Evolutionary conservation across 164 flowering plant species (phyloP).

Genomic region (Akebia trifoliata): DNA sequence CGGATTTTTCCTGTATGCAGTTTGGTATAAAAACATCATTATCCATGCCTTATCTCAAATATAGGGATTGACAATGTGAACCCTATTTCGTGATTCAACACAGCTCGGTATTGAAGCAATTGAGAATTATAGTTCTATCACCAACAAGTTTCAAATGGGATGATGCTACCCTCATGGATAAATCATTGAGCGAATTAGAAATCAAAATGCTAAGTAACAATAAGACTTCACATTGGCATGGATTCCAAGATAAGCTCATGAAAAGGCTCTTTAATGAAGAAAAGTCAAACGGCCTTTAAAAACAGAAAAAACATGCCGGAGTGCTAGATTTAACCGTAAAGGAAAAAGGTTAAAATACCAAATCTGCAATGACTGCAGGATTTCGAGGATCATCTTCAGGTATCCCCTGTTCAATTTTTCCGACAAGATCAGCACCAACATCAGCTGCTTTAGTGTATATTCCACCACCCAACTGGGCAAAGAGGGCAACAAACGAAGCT

Average conservation of each 20-base stretch:
- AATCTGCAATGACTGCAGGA: conserved; percentile 99
- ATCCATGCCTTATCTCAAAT: too few relatives aligned
- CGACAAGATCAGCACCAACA: conserved; percentile 99
- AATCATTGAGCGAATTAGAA: too few relatives aligned
- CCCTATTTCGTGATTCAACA: too few relatives aligned
- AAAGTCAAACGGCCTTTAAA: neutral
- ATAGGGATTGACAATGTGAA: too few relatives aligned
- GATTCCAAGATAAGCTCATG: conserved; percentile 1
- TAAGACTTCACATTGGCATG: too few relatives aligned
- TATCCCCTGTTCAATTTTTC: conserved; percentile 98
- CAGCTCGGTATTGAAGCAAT: too few relatives aligned
- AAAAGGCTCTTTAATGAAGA: neutral
- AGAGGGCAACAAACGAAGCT: conserved; percentile 98
- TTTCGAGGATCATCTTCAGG: conserved; percentile 99
- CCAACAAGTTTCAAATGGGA: too few relatives aligned
- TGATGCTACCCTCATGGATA: too few relatives aligned
- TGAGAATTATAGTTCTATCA: too few relatives aligned
- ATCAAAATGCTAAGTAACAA: neutral
- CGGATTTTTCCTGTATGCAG: neutral
- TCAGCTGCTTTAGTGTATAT: conserved; percentile 99
- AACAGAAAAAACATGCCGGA: too few relatives aligned
- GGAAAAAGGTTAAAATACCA: conserved; percentile 45
- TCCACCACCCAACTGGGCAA: conserved; percentile 99
- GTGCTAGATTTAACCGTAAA: too few relatives aligned
- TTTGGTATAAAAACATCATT: too few relatives aligned